phyloP scores from a whole-genome alignment of 768 basidiomycete species.

The Tylopilus cervinicoccineus region DNA sequence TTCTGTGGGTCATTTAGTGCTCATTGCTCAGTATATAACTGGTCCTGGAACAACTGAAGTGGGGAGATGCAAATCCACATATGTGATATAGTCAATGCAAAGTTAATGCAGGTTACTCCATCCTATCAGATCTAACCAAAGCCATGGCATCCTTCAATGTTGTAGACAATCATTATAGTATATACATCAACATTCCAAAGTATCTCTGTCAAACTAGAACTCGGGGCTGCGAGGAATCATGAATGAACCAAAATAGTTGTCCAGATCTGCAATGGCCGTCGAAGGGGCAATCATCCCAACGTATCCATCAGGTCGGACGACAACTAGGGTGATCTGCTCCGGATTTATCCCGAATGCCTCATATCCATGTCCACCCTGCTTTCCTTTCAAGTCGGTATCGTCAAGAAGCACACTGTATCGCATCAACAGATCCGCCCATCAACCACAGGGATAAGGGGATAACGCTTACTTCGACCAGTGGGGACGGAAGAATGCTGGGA shows the following conservation, averaged over 20 bases:
- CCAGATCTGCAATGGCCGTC: too few relatives aligned
- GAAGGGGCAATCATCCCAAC: slow-evolving; percentile 31
- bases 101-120: too few relatives aligned
- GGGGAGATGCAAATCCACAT: too few relatives aligned
- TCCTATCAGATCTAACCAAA: too few relatives aligned
- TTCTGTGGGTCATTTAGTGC: too few relatives aligned
- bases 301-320: slow-evolving; percentile 37
- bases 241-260: slow-evolving; percentile 48
- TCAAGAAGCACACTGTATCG: slow-evolving; percentile 29
- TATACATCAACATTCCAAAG: too few relatives aligned
- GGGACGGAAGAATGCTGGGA: slow-evolving; percentile 23
- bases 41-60: too few relatives aligned
- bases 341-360: slow-evolving; percentile 27
- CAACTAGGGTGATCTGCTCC: slow-evolving; percentile 30
- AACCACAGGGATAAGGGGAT: neutral
- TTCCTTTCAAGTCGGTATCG: slow-evolving; percentile 29
- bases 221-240: slow-evolving; percentile 20
- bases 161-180: too few relatives aligned
- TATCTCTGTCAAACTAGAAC: neutral
- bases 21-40: too few relatives aligned
- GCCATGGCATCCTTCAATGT: too few relatives aligned
- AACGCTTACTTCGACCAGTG: slow-evolving; percentile 1
- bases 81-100: too few relatives aligned
- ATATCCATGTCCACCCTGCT: slow-evolving; percentile 31
- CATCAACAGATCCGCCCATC: neutral